A percentile compares a stretch with the other conserved stretches of the same genome.
Evolutionary conservation across 257 asterid species (phyloP).

Genomic region (Nicotiana knightiana): DNA sequence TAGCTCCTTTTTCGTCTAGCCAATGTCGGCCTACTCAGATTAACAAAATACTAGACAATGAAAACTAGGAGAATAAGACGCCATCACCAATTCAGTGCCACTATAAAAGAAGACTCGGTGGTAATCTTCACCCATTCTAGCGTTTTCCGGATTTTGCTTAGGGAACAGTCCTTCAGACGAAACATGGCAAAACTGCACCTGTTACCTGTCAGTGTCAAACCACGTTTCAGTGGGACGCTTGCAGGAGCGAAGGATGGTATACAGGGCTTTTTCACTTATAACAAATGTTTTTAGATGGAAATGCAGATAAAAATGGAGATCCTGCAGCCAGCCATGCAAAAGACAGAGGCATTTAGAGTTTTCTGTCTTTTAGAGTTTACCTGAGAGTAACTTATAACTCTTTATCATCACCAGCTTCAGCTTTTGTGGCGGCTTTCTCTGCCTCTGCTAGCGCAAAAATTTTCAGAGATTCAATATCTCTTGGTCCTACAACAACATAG

Average conservation of each 20-base stretch:
- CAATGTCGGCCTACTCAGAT: not conserved
- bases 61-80: not conserved
- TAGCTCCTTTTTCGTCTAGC: not conserved
- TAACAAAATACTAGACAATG: not conserved
- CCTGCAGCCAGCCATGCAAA: not conserved
- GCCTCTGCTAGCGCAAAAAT: constrained; percentile 63
- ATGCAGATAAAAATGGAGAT: not conserved
- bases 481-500: constrained; percentile 37
- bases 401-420: constrained; percentile 39
- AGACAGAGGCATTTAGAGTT: not conserved
- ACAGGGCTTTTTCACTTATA: not conserved
- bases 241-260: not conserved
- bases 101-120: not conserved
- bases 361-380: not conserved
- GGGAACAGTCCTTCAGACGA: not conserved
- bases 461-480: constrained; percentile 63
- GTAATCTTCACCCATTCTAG: not conserved
- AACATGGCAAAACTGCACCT: not conserved
- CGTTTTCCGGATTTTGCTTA: not conserved
- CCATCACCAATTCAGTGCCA: not conserved
- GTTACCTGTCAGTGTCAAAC: not conserved
- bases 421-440: constrained; percentile 56
- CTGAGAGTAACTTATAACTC: constrained; percentile 41
- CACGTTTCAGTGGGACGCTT: not conserved
- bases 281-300: not conserved